Evolutionary conservation across 2,329 filamentous ascomycete species (phyloP).

Genomic region (Daldinia eschscholtzii): DNA sequence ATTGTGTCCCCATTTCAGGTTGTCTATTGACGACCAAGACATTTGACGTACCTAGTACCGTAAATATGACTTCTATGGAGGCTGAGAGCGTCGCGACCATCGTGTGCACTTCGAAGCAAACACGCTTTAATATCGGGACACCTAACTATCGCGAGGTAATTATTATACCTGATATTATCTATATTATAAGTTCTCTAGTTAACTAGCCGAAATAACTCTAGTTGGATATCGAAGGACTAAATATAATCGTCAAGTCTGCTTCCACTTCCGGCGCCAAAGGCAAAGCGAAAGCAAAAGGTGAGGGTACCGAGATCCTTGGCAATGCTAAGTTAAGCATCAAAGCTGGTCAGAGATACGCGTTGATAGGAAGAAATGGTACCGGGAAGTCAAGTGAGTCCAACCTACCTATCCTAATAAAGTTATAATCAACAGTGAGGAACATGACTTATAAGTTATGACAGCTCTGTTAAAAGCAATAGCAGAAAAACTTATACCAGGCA

Average conservation of each 20-base stretch:
- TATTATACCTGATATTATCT: not conserved
- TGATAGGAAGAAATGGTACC: constrained; percentile 83
- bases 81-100: constrained; percentile 66
- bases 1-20: not conserved
- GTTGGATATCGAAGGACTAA: constrained; percentile 80
- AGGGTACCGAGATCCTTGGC: constrained; percentile 75
- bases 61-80: constrained; percentile 62
- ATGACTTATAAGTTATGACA: constrained; percentile 49
- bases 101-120: constrained; percentile 75
- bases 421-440: not conserved
- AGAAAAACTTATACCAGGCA: constrained; percentile 82
- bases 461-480: constrained; percentile 80
- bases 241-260: constrained; percentile 70
- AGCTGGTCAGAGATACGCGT: constrained; percentile 78
- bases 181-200: not conserved
- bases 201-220: constrained; percentile 49
- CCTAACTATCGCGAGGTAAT: constrained; percentile 69
- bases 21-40: not conserved
- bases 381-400: constrained; percentile 79
- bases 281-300: constrained; percentile 63
- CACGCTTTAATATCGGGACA: constrained; percentile 71
- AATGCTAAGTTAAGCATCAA: constrained; percentile 80
- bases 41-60: not conserved
- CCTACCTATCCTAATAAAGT: not conserved
- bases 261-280: constrained; percentile 50